Conservation (phyloP, 73 alveolate species). For the Blepharisma stoltei region DNA sequence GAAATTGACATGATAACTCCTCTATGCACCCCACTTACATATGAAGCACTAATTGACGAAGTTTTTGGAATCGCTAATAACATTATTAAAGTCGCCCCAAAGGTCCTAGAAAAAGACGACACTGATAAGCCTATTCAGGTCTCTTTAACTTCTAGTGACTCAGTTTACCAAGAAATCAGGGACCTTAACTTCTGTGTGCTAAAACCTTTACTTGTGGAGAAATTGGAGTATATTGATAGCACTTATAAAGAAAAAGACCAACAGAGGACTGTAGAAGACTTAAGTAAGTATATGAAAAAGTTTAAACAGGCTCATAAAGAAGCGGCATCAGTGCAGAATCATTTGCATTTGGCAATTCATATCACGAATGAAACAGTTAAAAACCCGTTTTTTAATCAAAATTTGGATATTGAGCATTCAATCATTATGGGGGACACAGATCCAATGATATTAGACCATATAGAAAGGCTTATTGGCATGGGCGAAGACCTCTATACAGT, state of each 20-base stretch:
- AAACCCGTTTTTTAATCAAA: constrained; percentile 20
- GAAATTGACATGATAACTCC: constrained; percentile 56
- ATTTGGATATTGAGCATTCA: constrained; percentile 28
- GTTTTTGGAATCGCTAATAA: constrained; percentile 45
- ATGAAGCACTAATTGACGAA: constrained; percentile 65
- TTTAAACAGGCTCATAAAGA: constrained; percentile 30
- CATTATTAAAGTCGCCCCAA: constrained; percentile 16
- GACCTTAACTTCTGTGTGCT: constrained; percentile 33
- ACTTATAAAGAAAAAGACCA: constrained; percentile 31
- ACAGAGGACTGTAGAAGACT: constrained; percentile 16
- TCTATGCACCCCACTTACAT: constrained; percentile 51
- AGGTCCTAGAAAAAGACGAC: constrained; percentile 14
- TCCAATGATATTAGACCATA: constrained; percentile 28
- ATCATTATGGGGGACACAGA: constrained; percentile 31
- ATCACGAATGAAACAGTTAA: constrained; percentile 19
- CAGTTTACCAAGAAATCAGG: constrained; percentile 18
- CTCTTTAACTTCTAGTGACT: constrained; percentile 25
- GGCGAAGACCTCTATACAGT: constrained; percentile 45
- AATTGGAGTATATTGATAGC: constrained; percentile 17
- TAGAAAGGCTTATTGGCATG: constrained; percentile 43
- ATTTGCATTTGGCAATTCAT: constrained; percentile 28
- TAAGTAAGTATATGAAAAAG: constrained; percentile 19
- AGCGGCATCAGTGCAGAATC: constrained; percentile 25
- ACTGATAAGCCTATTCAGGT: neutral
- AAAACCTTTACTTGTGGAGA: constrained; percentile 27